Base-by-base conservation (phyloP, 2,329 filamentous ascomycete genomes). In the Penicillium glabrum region DNA sequence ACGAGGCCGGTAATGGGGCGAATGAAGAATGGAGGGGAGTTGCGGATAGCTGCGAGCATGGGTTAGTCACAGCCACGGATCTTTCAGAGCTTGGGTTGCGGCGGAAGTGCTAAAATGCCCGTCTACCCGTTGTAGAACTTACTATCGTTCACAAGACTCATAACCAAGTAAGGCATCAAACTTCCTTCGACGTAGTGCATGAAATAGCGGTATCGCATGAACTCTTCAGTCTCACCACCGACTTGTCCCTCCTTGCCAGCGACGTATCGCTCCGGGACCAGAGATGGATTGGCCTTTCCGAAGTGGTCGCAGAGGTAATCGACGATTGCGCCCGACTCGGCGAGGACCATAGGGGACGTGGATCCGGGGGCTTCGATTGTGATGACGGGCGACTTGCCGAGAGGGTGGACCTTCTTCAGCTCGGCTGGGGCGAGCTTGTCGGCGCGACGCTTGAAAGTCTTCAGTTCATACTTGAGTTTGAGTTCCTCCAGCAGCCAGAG, bases 101-200 rank as follows among this genome's bases (percentile, higher is more conserved):
- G 19, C 0, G 14, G 11, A 4, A n/a, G 39, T 11, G 35, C 16
- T 39, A 2, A n/a, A n/a, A 33, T 11, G 1, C 21, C 43, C 23
- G 10, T 24, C 43, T 27, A 33, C 3, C 13, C 45, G n/a, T 11
- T 19, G 1, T 23, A 21, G 80, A 7, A 50, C 47, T 66, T 79
- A 82, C 82, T 77, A 46, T 81, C 69, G 21, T 89, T 77, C 26
- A 96, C 75, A 16, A 95, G 69, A 14, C 80, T 77, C 59, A 90
- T 74, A 1, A 93, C 75, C 60, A 95, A 72, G 47, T 86, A 78
- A 0, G 86, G 83, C 88, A 96, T 95, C 59, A 97, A 76, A 59
- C 85, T 90, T 11, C 93, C 93, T 76, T 97, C 93, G 5, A 85
- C 82, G 73, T 93, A 97, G 72, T 96, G 89, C 81, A 96, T 84